Conservation (phyloP, 192 early-diverging fungal species). For the Backusella tuberculispora region DNA sequence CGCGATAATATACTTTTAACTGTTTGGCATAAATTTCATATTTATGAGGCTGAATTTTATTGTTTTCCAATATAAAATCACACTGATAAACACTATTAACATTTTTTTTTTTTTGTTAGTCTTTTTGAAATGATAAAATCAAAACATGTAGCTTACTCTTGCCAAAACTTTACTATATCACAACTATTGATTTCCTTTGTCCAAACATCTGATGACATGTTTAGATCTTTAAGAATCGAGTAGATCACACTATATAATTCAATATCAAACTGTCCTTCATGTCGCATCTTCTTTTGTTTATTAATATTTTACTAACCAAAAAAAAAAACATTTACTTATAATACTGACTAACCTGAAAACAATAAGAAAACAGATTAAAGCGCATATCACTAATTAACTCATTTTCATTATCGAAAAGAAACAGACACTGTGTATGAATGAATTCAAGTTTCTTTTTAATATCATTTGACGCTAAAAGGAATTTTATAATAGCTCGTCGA, state of each 20-base stretch:
- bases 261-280: slow-evolving; percentile 3
- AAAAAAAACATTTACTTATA: background rate
- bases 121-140: background rate
- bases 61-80: background rate
- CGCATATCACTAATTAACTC: background rate
- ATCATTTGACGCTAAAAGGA: background rate
- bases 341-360: background rate
- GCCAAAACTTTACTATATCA: background rate
- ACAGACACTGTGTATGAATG: background rate
- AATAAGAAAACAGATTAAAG: background rate
- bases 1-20: background rate
- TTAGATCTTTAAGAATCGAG: slow-evolving; percentile 8
- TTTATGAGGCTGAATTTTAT: background rate
- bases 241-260: background rate
- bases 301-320: background rate
- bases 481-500: background rate
- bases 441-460: background rate
- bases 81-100: background rate
- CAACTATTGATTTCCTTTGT: background rate
- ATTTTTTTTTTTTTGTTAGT: background rate
- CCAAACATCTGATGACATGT: background rate
- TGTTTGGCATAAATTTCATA: background rate
- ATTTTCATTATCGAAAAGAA: background rate
- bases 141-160: background rate
- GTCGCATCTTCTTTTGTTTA: background rate